Percentiles rank a stretch among this genome's conserved stretches.
phyloP scores from a whole-genome alignment of 179 eudicot species.

The Vitellaria paradoxa region DNA sequence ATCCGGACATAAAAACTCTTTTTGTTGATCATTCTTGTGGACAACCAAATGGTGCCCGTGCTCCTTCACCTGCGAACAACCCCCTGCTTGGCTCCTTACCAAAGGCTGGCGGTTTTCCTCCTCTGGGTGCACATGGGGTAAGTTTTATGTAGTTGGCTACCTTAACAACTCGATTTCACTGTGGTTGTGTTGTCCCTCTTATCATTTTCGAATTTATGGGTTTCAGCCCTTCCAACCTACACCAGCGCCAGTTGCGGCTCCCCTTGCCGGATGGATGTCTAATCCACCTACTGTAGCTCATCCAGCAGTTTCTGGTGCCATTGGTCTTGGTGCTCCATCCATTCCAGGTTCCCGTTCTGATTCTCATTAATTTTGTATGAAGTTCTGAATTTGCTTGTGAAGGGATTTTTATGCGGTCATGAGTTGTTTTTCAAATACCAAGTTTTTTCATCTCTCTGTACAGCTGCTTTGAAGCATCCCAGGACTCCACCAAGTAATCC shows the following conservation, averaged over 20 bases:
- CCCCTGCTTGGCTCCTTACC: slow-evolving; percentile 78
- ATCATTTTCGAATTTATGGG: slow-evolving; percentile 1
- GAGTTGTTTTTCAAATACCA: slow-evolving; percentile 10
- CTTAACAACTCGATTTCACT: neutral
- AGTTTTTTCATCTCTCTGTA: slow-evolving; percentile 14
- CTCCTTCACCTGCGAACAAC: slow-evolving; percentile 87
- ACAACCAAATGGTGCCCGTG: slow-evolving; percentile 89
- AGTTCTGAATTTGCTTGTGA: neutral
- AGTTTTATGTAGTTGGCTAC: slow-evolving; percentile 21
- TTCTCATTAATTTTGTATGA: neutral
- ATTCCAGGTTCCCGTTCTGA: slow-evolving; percentile 48
- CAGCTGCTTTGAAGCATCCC: slow-evolving; percentile 84
- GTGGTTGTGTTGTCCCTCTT: neutral
- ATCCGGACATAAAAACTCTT: slow-evolving; percentile 91
- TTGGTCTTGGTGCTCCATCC: slow-evolving; percentile 75
- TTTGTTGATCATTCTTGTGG: slow-evolving; percentile 96
- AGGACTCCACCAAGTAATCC: slow-evolving; percentile 86
- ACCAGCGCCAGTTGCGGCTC: slow-evolving; percentile 62
- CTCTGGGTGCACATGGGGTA: slow-evolving; percentile 92
- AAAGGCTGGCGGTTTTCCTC: slow-evolving; percentile 85
- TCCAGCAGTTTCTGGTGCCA: slow-evolving; percentile 81
- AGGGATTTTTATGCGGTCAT: neutral
- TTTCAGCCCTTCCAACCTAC: slow-evolving; percentile 73
- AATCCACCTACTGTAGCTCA: slow-evolving; percentile 65
- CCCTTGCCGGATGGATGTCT: slow-evolving; percentile 96